Evolutionary conservation across 805 yeast genomes (phyloP).

Genomic region (Zygosaccharomyces gambellarensis): DNA sequence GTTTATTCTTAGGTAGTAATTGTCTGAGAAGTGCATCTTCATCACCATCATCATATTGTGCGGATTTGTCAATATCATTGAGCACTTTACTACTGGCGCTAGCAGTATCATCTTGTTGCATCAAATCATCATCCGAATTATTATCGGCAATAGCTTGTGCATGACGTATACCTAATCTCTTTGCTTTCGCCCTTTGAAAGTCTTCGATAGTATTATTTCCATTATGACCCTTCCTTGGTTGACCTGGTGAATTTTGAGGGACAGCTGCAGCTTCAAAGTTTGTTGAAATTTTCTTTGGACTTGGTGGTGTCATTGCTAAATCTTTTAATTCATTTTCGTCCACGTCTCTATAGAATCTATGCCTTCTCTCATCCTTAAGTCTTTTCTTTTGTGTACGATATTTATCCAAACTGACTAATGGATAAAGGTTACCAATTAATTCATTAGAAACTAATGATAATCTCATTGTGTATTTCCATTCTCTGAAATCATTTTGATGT

Average conservation of each 20-base stretch:
- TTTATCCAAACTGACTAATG: slow-evolving; percentile 59
- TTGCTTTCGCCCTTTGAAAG: slow-evolving; percentile 20
- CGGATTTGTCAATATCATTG: slow-evolving; percentile 6
- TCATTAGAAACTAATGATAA: slow-evolving; percentile 63
- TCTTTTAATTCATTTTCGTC: slow-evolving; percentile 20
- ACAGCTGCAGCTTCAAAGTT: slow-evolving; percentile 42
- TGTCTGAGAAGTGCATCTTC: slow-evolving; percentile 27
- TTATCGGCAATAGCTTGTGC: slow-evolving; percentile 15
- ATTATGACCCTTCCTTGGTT: slow-evolving; percentile 69
- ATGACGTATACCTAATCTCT: slow-evolving; percentile 11
- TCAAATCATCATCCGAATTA: slow-evolving; percentile 29
- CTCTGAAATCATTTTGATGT: slow-evolving; percentile 93
- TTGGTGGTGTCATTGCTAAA: slow-evolving; percentile 33
- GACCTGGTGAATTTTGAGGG: slow-evolving; percentile 93
- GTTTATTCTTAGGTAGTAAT: slow-evolving; percentile 30
- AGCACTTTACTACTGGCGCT: slow-evolving; percentile 21
- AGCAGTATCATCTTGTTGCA: slow-evolving; percentile 24
- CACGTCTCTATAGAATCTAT: slow-evolving; percentile 8
- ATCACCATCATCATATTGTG: slow-evolving; percentile 12
- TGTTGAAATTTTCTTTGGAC: slow-evolving; percentile 33
- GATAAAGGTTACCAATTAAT: slow-evolving; percentile 60
- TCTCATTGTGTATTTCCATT: slow-evolving; percentile 91
- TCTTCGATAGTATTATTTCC: slow-evolving; percentile 35
- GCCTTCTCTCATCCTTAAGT: slow-evolving; percentile 32
- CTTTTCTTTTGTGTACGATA: slow-evolving; percentile 49